phyloP scores from a whole-genome alignment of 202 grass and related monocot species.

The Cymbopogon flexuosus region DNA sequence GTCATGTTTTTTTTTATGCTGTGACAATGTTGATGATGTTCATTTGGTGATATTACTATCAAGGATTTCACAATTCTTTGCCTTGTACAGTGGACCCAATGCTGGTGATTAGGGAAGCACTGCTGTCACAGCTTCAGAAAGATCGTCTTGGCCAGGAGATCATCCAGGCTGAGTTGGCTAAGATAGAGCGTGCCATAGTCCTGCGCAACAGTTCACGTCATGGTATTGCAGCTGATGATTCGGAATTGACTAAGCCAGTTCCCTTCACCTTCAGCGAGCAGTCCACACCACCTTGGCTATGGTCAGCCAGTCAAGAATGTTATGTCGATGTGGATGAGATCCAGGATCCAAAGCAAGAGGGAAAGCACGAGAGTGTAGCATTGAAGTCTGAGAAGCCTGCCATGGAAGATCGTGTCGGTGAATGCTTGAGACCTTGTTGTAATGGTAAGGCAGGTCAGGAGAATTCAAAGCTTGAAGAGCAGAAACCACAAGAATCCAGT shows the following conservation, averaged over 20 bases:
- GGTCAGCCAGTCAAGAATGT: neutral
- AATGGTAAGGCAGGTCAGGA: neutral
- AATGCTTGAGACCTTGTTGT: neutral
- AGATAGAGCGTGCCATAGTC: slow-evolving; percentile 28
- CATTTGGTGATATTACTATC: neutral
- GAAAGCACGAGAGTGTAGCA: neutral
- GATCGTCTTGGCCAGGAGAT: slow-evolving; percentile 26
- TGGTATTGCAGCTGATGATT: neutral
- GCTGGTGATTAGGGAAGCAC: slow-evolving; percentile 23
- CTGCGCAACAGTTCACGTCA: neutral
- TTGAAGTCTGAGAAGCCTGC: neutral
- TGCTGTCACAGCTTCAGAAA: slow-evolving; percentile 30
- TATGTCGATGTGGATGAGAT: neutral
- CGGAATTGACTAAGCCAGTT: neutral
- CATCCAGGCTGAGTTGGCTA: slow-evolving; percentile 23
- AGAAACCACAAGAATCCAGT: no score
- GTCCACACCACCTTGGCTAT: neutral
- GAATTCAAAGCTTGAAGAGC: neutral
- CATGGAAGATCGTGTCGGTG: neutral
- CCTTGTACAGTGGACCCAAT: slow-evolving; percentile 2
- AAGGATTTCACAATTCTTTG: neutral
- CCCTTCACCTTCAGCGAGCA: neutral
- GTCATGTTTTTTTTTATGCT: neutral
- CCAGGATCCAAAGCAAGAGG: slow-evolving; percentile 7
- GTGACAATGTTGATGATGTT: neutral